Conservation (phyloP, 208 protist genomes). For the Wallacemonas sp. region DNA sequence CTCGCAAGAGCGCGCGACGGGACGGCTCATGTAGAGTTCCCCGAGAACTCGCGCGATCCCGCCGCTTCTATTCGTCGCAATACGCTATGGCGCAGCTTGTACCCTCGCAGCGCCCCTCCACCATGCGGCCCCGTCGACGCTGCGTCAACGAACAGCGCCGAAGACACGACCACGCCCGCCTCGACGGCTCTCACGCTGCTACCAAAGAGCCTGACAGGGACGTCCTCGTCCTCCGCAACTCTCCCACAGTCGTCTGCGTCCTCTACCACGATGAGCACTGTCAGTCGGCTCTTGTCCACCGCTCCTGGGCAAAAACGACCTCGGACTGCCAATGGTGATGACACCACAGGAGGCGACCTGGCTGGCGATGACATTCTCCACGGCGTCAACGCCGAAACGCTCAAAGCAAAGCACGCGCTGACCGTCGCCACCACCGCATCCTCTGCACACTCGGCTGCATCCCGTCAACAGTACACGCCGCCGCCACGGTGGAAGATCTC, state of each 20-base stretch:
- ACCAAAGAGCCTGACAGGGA: neutral
- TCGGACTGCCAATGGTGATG: conserved; percentile 12
- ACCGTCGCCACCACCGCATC: conserved; percentile 28
- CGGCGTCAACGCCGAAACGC: conserved; percentile 48
- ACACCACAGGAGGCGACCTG: neutral
- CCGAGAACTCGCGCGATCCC: conserved; percentile 11
- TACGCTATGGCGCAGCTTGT: conserved; percentile 41
- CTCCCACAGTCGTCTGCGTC: too few relatives aligned
- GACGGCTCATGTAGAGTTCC: conserved; percentile 10
- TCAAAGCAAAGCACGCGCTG: conserved; percentile 50
- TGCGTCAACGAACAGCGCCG: neutral
- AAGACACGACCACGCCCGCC: neutral
- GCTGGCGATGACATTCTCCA: conserved; percentile 36
- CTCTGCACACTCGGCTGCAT: conserved; percentile 8
- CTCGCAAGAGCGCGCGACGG: neutral
- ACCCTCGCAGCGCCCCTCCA: conserved; percentile 36
- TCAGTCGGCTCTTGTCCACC: neutral
- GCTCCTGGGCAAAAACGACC: conserved; percentile 26
- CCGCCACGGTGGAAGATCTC: conserved; percentile 94
- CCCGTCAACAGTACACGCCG: conserved; percentile 32
- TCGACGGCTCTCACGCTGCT: conserved; percentile 1
- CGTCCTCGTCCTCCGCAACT: too few relatives aligned
- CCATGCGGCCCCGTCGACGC: neutral
- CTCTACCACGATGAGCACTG: too few relatives aligned
- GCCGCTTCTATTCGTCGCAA: conserved; percentile 37